Evolutionary conservation across 345 rosid genomes (phyloP), one percentile per base, ranked within the genome.

Genomic region (Bruguiera sexangula): DNA sequence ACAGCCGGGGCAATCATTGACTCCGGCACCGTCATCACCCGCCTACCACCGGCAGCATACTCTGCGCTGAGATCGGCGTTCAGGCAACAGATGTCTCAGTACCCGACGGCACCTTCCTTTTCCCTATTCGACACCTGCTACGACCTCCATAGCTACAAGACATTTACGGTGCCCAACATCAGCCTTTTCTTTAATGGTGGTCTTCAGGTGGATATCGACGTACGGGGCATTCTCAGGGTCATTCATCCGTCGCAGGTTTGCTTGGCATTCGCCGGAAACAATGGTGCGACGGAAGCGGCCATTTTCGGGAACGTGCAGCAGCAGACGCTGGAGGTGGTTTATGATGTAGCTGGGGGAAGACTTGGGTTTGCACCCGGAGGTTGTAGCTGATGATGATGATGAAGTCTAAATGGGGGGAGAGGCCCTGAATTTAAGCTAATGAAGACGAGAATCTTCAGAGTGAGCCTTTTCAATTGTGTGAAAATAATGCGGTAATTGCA

Each of bases 21-120:
- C 73, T 94, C 98, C 0, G 97, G 97, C 43, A 91, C 98, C 0
- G 97, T 94, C 43, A 91, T 94, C 62, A 78, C 94, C 0, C 89
- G 98, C 16, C 76, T 94, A 66, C 95, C 96, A 0, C 89, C 91
- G 0, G 80, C 78, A 0, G 95, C 87, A 0, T 93, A 91, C 76
- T 61, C 88, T 1, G 83, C 88, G 3, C 15, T 93, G 30, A 55
- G 75, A 0, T 34, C 77, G 6, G 72, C 89, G 18, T 91, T 93
- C 66, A 71, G 76, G 71, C 73, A 78, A 65, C 2, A 2, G 58
- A 93, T 93, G 97, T 58, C 79, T 0, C 64, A 71, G 62, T 93
- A 93, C 60, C 94, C 94, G 1, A 72, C 56, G 15, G 77, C 94
- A 2, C 80, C 85, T 0, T 81, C 87, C 2, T 71, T 86, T 6